Base-by-base conservation (phyloP, 23 red algal genomes). In the Gracilaria caudata region DNA sequence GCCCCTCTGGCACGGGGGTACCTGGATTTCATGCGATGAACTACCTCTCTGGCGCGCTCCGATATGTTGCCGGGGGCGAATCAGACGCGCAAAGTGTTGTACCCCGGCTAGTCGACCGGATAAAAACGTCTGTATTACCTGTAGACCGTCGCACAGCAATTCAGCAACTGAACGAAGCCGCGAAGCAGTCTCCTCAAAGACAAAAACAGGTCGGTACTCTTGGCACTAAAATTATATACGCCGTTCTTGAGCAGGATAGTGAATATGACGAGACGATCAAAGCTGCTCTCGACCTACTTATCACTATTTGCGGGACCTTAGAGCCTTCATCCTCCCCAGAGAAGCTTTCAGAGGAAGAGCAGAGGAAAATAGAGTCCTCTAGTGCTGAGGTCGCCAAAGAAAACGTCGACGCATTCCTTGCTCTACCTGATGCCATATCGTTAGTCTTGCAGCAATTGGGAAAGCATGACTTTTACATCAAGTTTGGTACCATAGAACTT, bases 191-290 rank as follows among this genome's bases (percentile, higher is more conserved):
- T 65, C 80, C 84, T 30, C 73, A 70, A 49, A 34, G 21, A 29
- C 88, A 92, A 81, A 57, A 40, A 20, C 89, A 95, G 68, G 75
- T 92, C 45, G 92, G 85, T 21, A 39, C 63, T n/a, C 63, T 82
- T 38, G 92, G 64, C 16, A 70, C 75, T 16, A 86, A 81, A 57
- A 61, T 95, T 25, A 76, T 98, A 33, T 73, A 84, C 55, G 96
- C 96, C n/a, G 83, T 98, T 46, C 68, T 98, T 24, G 92, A 98
- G 80, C 96, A 98, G 87, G 96, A 98, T 54, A 56, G 85, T 20
- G 86, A 84, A 21, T 86, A 90, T 44, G 84, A 92, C 46, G 92
- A 95, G 28, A 92, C 87, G 39, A 53, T 93, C 39, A 81, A 79
- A 47, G 82, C 51, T 21, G 71, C 88, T 32, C 84, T 98, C n/a